Conservation (phyloP, 257 asterid genomes). For the Petrea volubilis region DNA sequence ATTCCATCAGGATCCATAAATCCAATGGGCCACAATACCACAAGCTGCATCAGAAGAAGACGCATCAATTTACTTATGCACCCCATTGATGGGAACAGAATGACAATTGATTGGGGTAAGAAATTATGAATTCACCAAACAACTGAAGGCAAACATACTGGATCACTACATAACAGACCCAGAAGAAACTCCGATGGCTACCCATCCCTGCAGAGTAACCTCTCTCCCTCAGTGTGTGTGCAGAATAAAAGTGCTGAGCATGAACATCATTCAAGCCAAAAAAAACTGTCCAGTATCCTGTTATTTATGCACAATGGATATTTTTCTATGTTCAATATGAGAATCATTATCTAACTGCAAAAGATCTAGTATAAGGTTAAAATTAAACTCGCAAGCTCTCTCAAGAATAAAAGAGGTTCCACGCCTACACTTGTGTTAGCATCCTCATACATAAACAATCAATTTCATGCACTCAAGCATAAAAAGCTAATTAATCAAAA, state of each 20-base stretch:
- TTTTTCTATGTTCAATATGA: neutral
- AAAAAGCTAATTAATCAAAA: neutral
- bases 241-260: neutral
- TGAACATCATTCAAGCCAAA: neutral
- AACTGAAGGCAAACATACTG: neutral
- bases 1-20: conserved; percentile 79
- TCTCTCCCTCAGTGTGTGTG: neutral
- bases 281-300: neutral
- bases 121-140: conserved; percentile 1
- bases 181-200: neutral
- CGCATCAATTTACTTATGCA: neutral
- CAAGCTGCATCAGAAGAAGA: conserved; percentile 54
- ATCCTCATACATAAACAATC: conserved; percentile 3
- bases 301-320: neutral
- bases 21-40: conserved; percentile 82
- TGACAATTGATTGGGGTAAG: neutral
- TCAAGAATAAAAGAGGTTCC: neutral
- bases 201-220: neutral
- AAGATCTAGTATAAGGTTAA: neutral
- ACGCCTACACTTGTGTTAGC: neutral
- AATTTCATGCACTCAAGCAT: conserved; percentile 4
- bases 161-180: neutral
- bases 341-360: neutral
- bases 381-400: neutral
- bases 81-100: neutral